A percentile compares a stretch with the other conserved stretches of the same genome.
phyloP scores from a whole-genome alignment of 179 eudicot genomes.

The Sideroxylon spinosum region DNA sequence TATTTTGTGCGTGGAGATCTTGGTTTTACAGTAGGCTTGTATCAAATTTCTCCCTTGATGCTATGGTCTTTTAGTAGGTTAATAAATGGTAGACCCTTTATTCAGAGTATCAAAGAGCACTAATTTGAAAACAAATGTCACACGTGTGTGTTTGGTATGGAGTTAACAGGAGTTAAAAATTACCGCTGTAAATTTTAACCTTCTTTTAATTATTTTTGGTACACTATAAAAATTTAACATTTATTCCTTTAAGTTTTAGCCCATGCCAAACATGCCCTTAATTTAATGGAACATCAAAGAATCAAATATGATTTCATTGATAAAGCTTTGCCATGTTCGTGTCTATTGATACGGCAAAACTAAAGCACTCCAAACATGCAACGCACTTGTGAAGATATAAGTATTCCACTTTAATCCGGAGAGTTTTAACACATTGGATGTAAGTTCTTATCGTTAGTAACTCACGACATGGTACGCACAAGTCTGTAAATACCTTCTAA shows the following conservation, averaged over 20 bases:
- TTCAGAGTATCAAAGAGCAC: neutral
- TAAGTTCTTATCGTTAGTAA: neutral
- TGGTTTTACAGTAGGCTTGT: neutral
- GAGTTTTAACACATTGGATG: neutral
- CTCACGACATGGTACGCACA: neutral
- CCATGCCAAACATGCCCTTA: too few species aligned
- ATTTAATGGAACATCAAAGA: too few species aligned
- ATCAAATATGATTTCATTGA: too few species aligned
- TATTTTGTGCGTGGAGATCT: neutral
- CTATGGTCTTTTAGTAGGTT: neutral
- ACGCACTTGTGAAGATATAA: neutral
- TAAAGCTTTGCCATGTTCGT: too few species aligned
- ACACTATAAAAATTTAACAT: too few species aligned
- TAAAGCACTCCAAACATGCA: neutral
- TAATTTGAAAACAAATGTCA: neutral
- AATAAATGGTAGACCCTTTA: neutral
- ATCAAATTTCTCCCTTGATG: neutral
- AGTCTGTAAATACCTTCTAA: conserved; percentile 40
- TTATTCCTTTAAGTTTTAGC: too few species aligned
- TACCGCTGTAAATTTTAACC: too few species aligned
- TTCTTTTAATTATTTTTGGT: too few species aligned
- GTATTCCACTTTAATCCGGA: neutral
- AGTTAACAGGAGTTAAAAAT: too few species aligned
- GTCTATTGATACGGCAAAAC: neutral
- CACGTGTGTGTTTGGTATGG: too few species aligned